Evolutionary conservation across 1,284 basidiomycete species (phyloP).

Genomic region (Exobasidium rhododendri): DNA sequence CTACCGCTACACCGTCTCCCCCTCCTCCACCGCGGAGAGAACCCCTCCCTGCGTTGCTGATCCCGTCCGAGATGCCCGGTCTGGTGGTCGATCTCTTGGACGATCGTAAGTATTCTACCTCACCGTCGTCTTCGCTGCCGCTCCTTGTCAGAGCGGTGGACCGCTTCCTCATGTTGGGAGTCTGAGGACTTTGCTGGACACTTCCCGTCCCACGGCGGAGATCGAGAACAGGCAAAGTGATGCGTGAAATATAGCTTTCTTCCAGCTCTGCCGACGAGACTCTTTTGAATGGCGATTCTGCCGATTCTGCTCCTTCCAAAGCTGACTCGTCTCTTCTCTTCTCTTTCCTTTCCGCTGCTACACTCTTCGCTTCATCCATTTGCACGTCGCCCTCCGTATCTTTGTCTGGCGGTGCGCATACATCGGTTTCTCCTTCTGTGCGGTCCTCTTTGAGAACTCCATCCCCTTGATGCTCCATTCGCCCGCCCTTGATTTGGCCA

Average conservation of each 20-base stretch:
- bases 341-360: neutral
- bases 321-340: neutral
- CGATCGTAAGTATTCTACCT: neutral
- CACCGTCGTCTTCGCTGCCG: neutral
- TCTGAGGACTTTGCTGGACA: neutral
- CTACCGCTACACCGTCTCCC: neutral
- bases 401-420: neutral
- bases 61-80: neutral
- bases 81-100: neutral
- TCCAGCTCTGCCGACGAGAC: neutral
- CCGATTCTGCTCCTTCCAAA: too few relatives aligned
- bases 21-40: neutral
- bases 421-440: neutral
- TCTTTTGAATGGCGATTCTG: too few relatives aligned
- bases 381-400: neutral
- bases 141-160: too few relatives aligned
- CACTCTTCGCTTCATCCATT: too few relatives aligned
- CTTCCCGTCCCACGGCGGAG: neutral
- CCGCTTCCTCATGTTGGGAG: neutral
- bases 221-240: neutral
- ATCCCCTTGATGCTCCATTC: neutral
- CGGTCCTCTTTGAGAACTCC: neutral
- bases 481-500: neutral
- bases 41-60: neutral
- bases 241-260: neutral